Base-by-base conservation (phyloP, 2,329 filamentous ascomycete species). In the Stagonosporopsis rhizophila region DNA sequence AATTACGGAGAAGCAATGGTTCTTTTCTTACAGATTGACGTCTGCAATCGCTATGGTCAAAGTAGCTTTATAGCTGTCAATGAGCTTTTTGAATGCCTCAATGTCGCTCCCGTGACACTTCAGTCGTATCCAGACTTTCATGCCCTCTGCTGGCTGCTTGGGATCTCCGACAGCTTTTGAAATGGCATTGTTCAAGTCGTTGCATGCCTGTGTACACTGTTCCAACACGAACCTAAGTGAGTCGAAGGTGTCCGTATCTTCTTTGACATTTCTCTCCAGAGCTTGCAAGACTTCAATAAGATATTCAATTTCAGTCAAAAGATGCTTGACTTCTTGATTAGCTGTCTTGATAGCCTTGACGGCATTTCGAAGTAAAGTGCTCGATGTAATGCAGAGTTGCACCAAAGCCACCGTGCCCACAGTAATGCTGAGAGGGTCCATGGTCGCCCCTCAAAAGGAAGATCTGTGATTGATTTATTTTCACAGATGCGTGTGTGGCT, bases 11-110 rank as follows among this genome's bases (percentile, higher is more conserved):
- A 42, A 28, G 40, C 8, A n/a, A 9, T 22, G 37, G 9, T 22
- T 4, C 19, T 41, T 15, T 20, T 11, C 40, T 42, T 42, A 42
- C 40, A 42, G 40, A 28, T 42, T 42, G 12, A 28, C 40, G 23
- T 42, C 40, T 42, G 40, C 40, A 19, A 42, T 28, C 23, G 40
- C 40, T 42, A 42, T 42, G 15, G 40, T 42, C 25, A 42, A 19
- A 17, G 40, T 42, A 42, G 23, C 40, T 9, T 42, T 42, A 23
- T 42, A 42, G 23, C 40, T 42, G 15, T 42, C 40, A 28, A 42
- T 11, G 14, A 42, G 40, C 40, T 42, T 42, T 11, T 19, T 17
- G 15, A 42, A 42, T 3, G 14, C 40, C 8, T 42, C 40, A 17
- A 42, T 42, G 25, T 42, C 40, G 25, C 15, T 42, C 15, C 8